Evolutionary conservation across 768 basidiomycete species (phyloP).

Genomic region (Pleurotus tuoliensis): DNA sequence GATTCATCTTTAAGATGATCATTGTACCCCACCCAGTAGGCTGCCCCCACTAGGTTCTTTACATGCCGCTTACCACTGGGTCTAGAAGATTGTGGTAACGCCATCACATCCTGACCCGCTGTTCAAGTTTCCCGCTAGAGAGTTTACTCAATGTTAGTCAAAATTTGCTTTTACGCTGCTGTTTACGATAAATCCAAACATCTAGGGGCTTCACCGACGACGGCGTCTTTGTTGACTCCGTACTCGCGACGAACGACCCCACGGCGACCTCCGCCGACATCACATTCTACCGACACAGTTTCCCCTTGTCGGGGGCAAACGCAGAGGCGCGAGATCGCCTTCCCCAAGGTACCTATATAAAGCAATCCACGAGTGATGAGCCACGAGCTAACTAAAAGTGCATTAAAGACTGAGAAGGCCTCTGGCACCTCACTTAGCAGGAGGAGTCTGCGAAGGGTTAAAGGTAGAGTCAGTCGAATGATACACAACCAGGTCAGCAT

Average conservation of each 20-base stretch:
- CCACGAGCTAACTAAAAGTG: neutral
- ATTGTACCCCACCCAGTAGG: slow-evolving; percentile 1
- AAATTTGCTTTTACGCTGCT: too few species aligned
- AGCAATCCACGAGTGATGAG: neutral
- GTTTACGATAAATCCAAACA: too few species aligned
- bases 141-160: neutral
- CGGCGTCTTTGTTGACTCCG: neutral
- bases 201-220: neutral
- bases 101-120: neutral
- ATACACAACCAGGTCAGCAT: neutral
- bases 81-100: neutral
- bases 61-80: neutral
- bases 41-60: neutral
- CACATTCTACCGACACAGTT: neutral
- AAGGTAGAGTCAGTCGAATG: slow-evolving; percentile 5
- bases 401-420: too few species aligned
- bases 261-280: neutral
- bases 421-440: neutral
- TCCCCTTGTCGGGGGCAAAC: neutral
- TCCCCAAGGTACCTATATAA: too few species aligned
- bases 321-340: too few species aligned
- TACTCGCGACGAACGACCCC: neutral
- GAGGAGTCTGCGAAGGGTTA: slow-evolving; percentile 4
- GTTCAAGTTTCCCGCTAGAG: neutral
- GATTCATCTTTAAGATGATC: slow-evolving; percentile 5